Base-by-base conservation (phyloP, 2,329 filamentous ascomycete genomes). In the Emergomyces pasteurianus region DNA sequence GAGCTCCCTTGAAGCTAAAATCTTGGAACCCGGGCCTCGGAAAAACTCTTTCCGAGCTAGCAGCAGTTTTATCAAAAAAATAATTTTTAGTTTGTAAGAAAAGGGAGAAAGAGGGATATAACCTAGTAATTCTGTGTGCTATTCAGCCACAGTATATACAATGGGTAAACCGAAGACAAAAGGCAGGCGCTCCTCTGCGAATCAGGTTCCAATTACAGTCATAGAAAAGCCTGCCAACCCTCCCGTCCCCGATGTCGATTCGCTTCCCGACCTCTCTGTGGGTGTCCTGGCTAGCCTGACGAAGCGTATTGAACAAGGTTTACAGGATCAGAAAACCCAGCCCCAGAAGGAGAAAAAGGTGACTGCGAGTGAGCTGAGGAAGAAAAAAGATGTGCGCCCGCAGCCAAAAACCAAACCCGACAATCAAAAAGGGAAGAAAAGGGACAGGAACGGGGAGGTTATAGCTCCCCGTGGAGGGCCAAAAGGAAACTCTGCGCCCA, bases 391-490 rank as follows among this genome's bases (percentile, higher is more conserved):
- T 12, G 58, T 67, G 8, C 65, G 64, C 16, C 64, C 67, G 42
- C 67, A 71, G 47, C 67, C 69, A 36, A 74, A 71, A 58, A 61
- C 62, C n/a, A 69, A 69, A 23, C 42, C 23, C 23, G 62, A 28
- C 26, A 54, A 38, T 38, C 59, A 61, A 43, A 62, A 60, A 42
- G 56, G 75, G 61, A 78, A 76, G 66, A 79, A 79, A 65, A 71
- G 77, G 59, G 78, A 77, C 67, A 73, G 74, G 64, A 77, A 74
- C 65, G 77, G 77, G 21, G 73, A 77, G 52, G 70, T 77, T 60
- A 79, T 79, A 60, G 67, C 70, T 40, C 68, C 68, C 28, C 69
- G 72, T 34, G 68, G 71, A 23, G 71, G 71, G 62, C 69, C 64
- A 58, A 52, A 69, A 68, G 49, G 47, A 62, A 18, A 70, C 67